Evolutionary conservation across 1,284 basidiomycete species (phyloP).

Genomic region (Ustilago tritici): DNA sequence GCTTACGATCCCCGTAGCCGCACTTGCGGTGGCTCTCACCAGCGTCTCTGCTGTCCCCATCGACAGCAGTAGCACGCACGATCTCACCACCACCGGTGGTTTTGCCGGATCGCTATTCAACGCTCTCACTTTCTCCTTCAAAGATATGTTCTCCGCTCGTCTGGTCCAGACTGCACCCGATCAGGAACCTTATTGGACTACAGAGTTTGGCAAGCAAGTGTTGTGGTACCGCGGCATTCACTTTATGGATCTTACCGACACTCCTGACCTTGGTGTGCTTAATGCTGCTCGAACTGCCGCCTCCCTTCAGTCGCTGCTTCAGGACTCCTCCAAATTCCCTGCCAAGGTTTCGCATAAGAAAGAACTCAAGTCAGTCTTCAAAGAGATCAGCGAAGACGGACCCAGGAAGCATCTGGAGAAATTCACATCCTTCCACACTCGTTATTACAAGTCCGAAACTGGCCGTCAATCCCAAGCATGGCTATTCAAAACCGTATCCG

Average conservation of each 20-base stretch:
- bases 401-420: conserved; percentile 67
- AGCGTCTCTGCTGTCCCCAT: conserved; percentile 27
- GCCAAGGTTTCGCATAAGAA: conserved; percentile 26
- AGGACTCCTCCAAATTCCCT: conserved; percentile 42
- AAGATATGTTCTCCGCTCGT: conserved; percentile 24
- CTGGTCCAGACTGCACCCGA: conserved; percentile 46
- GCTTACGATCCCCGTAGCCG: conserved; percentile 33
- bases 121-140: conserved; percentile 19
- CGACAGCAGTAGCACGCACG: conserved; percentile 2
- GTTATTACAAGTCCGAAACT: conserved; percentile 75
- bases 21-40: conserved; percentile 17
- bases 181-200: conserved; percentile 58
- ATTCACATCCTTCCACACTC: conserved; percentile 72
- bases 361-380: conserved; percentile 46
- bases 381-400: conserved; percentile 49
- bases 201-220: conserved; percentile 57
- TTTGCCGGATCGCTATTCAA: conserved; percentile 31
- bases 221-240: conserved; percentile 46
- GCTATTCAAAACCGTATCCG: conserved; percentile 72
- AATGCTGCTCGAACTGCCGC: conserved; percentile 17
- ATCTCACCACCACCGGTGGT: conserved; percentile 20
- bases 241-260: conserved; percentile 66
- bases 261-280: conserved; percentile 28
- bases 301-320: not conserved
- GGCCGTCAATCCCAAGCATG: conserved; percentile 82